Conservation (phyloP, 2,329 filamentous ascomycete species). For the Triangularia verruculosa region DNA sequence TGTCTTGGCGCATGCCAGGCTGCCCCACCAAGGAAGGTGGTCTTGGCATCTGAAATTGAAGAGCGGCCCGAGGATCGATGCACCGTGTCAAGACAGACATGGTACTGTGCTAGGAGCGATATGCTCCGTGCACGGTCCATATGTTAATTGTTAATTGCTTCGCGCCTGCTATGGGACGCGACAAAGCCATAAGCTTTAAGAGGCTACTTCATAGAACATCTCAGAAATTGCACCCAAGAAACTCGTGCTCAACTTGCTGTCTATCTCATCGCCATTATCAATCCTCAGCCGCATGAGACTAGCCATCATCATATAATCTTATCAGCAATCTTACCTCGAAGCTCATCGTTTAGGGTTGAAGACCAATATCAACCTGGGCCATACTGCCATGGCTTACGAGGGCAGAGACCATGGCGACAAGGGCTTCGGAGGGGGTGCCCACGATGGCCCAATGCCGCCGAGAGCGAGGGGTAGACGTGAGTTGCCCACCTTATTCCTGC, state of each 20-base stretch:
- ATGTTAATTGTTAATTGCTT: not conserved
- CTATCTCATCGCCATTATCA: not conserved
- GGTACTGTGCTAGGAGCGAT: not conserved
- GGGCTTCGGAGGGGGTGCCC: constrained; percentile 19
- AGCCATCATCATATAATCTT: not conserved
- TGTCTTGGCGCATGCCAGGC: constrained; percentile 10
- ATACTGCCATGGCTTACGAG: constrained; percentile 25
- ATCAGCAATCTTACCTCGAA: not conserved
- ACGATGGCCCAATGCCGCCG: constrained; percentile 24
- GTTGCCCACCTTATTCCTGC: constrained; percentile 11
- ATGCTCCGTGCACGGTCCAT: not conserved
- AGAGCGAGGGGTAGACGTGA: constrained; percentile 28
- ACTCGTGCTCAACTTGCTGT: not conserved
- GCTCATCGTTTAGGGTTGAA: not conserved
- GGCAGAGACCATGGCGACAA: constrained; percentile 23
- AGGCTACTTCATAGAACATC: not conserved
- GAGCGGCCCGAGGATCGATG: not conserved
- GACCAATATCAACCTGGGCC: not conserved
- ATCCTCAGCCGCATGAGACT: not conserved
- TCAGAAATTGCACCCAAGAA: not conserved
- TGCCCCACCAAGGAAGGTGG: not conserved
- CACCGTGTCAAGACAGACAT: not conserved
- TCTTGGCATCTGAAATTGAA: not conserved
- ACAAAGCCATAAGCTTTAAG: not conserved
- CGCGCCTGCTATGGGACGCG: not conserved